Conservation (phyloP, 768 basidiomycete species). For the Mycena leptocephala region DNA sequence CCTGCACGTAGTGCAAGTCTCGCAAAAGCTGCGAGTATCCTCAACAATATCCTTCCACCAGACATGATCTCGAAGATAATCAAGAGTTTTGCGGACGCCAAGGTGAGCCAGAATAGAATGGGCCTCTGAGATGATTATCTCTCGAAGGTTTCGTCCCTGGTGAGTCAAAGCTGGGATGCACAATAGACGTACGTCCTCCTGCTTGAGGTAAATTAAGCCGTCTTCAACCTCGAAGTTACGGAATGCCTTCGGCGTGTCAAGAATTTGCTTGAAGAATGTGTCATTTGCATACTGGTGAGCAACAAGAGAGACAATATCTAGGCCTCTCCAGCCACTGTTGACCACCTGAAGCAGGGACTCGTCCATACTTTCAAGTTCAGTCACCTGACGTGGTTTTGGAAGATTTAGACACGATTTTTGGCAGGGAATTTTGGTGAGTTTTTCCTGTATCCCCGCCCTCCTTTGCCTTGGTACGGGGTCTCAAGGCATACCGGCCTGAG, state of each 20-base stretch:
- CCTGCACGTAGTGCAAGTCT: neutral
- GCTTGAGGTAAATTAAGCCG: neutral
- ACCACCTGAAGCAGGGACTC: neutral
- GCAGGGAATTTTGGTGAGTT: neutral
- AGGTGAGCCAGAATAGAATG: neutral
- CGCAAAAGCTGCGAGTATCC: neutral
- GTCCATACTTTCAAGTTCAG: neutral
- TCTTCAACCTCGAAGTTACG: neutral
- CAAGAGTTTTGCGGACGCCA: neutral
- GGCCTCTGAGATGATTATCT: neutral
- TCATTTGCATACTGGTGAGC: neutral
- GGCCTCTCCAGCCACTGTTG: constrained; percentile 3
- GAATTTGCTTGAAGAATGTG: neutral
- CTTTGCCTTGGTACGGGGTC: neutral
- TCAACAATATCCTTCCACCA: constrained; percentile 15
- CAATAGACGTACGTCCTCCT: neutral
- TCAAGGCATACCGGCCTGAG: neutral
- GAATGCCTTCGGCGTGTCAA: neutral
- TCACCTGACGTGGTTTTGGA: neutral
- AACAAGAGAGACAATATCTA: neutral
- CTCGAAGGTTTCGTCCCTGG: neutral
- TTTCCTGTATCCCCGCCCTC: constrained; percentile 9
- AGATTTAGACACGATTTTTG: neutral
- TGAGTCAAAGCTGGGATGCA: neutral
- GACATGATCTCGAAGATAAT: neutral